Conservation (phyloP, 202 grass and related monocot species). For the Carex sylvatica region DNA sequence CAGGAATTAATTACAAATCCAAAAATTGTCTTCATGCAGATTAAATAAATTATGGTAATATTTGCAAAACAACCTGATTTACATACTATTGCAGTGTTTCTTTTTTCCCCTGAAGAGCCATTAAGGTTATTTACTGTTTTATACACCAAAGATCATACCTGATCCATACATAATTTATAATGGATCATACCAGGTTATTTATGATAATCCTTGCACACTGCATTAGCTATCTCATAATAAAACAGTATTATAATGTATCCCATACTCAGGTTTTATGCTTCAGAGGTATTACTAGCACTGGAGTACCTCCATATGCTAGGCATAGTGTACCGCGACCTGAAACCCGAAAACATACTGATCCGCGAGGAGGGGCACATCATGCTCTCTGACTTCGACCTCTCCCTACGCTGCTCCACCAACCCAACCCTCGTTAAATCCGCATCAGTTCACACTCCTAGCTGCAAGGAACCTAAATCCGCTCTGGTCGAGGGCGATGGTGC, state of each 20-base stretch:
- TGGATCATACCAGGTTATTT: too few relatives aligned
- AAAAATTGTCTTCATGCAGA: neutral
- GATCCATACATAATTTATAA: neutral
- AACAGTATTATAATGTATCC: constrained; percentile 6
- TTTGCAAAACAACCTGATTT: neutral
- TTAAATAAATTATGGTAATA: neutral
- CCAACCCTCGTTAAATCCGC: constrained; percentile 69
- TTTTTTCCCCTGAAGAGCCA: neutral
- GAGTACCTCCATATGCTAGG: constrained; percentile 88
- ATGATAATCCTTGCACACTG: neutral
- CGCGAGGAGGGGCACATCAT: constrained; percentile 73
- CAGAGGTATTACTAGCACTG: constrained; percentile 68
- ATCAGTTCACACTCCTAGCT: constrained; percentile 26
- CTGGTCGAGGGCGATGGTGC: constrained; percentile 15
- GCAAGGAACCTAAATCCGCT: constrained; percentile 14
- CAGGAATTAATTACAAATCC: neutral
- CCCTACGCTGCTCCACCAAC: constrained; percentile 57
- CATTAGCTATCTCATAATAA: too few relatives aligned
- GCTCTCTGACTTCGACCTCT: constrained; percentile 79
- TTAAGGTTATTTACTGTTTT: neutral
- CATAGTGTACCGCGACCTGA: constrained; percentile 66
- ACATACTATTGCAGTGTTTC: neutral
- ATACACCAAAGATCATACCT: neutral
- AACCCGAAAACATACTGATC: constrained; percentile 74
- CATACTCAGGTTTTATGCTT: constrained; percentile 49